Conservation (phyloP, 306 rosid species). For the Cucurbita argyrosperma region DNA sequence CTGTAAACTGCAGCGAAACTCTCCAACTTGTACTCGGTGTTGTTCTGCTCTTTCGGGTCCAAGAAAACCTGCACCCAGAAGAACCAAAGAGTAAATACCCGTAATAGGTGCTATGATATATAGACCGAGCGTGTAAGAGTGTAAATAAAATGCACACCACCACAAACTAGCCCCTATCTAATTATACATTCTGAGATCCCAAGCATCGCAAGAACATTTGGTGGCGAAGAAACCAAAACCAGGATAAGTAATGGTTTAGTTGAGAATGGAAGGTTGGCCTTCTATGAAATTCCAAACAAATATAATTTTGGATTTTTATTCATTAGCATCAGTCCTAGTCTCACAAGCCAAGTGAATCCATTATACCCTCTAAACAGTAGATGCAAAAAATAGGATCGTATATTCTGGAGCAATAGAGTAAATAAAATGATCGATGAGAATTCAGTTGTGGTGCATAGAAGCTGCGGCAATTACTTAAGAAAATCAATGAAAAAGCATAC, state of each 20-base stretch:
- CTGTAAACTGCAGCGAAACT: constrained; percentile 8
- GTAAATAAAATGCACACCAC: neutral
- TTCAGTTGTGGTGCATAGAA: neutral
- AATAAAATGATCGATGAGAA: neutral
- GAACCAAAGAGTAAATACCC: neutral
- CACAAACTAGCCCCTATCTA: neutral
- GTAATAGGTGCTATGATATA: too few species aligned
- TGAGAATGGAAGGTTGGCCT: too few species aligned
- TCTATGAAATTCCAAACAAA: neutral
- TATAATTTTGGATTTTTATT: too few species aligned
- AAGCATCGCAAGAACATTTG: neutral
- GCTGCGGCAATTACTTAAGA: neutral
- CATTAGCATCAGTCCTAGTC: neutral
- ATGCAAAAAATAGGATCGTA: neutral
- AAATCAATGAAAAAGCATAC: neutral
- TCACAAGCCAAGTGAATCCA: neutral
- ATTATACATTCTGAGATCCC: neutral
- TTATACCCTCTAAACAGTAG: neutral
- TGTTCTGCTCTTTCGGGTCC: constrained; percentile 11
- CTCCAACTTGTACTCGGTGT: constrained; percentile 14
- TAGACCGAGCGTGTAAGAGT: neutral
- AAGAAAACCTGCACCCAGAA: constrained; percentile 1
- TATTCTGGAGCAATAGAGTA: too few species aligned
- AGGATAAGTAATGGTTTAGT: neutral
- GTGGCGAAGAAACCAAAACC: neutral